These are phyloP conservation scores for Metrosideros polymorpha DNA, from an alignment of 441 rosid genomes.

Conservation along the genomic window DNA sequence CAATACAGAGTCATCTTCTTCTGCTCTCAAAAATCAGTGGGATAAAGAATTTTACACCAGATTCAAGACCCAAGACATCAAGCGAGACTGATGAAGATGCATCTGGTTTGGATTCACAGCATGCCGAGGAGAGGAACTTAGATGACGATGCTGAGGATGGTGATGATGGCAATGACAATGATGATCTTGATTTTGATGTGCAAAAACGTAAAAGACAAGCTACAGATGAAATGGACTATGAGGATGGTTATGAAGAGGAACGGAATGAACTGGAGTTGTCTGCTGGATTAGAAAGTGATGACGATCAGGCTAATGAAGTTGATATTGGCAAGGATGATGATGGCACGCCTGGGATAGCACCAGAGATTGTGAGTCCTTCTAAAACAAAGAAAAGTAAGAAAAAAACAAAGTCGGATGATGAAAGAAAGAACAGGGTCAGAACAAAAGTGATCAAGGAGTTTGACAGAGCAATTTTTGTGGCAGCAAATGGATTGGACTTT, in stretches of 20 bases:
- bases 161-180: constrained; percentile 43
- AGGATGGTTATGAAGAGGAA: constrained; percentile 55
- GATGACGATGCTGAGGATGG: constrained; percentile 34
- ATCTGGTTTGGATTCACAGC: constrained; percentile 20
- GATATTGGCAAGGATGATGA: not conserved
- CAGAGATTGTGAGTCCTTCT: constrained; percentile 6
- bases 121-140: constrained; percentile 22
- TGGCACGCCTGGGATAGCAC: constrained; percentile 13
- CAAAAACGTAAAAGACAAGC: constrained; percentile 49
- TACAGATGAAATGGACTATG: constrained; percentile 81
- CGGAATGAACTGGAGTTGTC: constrained; percentile 26
- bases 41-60: constrained; percentile 33
- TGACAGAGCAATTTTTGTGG: constrained; percentile 49
- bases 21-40: constrained; percentile 77
- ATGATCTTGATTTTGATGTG: constrained; percentile 90
- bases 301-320: constrained; percentile 36
- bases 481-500: constrained; percentile 36
- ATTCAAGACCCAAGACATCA: constrained; percentile 27
- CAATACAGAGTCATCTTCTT: constrained; percentile 59
- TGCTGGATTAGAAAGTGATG: constrained; percentile 47
- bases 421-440: constrained; percentile 23
- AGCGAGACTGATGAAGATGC: constrained; percentile 43
- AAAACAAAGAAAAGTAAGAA: constrained; percentile 10
- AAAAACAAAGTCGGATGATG: constrained; percentile 17
- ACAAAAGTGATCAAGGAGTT: constrained; percentile 9